Conservation (phyloP, 192 early-diverging fungal genomes). For the Coemansia nantahalensis region DNA sequence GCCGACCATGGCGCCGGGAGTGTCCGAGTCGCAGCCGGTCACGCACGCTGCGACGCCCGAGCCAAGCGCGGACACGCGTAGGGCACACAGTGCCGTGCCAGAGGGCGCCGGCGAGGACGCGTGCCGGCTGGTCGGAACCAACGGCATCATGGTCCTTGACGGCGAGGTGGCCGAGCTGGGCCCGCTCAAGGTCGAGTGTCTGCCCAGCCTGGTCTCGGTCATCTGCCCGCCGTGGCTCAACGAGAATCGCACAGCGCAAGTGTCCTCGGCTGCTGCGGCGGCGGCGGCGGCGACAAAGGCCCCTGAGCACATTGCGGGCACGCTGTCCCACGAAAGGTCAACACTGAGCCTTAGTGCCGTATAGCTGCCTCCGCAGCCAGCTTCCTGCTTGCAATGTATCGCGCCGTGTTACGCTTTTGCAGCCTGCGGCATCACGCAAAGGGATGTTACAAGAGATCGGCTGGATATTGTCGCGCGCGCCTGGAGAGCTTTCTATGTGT, state of each 20-base stretch:
- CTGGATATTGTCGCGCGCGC: too few relatives aligned
- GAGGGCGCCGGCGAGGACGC: constrained; percentile 1
- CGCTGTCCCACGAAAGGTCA: constrained; percentile 39
- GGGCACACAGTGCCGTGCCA: background rate
- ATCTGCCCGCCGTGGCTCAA: constrained; percentile 50
- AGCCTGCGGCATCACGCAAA: too few relatives aligned
- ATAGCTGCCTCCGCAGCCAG: background rate
- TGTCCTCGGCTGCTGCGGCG: constrained; percentile 9
- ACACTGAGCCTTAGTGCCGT: constrained; percentile 25
- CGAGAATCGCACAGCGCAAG: constrained; percentile 16
- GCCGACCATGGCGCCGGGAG: background rate
- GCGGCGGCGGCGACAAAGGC: constrained; percentile 21
- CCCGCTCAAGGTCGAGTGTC: constrained; percentile 48
- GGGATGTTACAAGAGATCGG: too few relatives aligned
- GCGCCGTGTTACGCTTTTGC: too few relatives aligned
- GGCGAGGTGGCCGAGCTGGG: constrained; percentile 50
- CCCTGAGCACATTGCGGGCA: constrained; percentile 29
- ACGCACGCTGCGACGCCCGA: too few relatives aligned
- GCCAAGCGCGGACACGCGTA: background rate
- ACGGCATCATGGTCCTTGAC: constrained; percentile 54
- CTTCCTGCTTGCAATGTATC: too few relatives aligned
- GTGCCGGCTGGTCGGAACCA: constrained; percentile 33
- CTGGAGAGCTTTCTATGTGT: too few relatives aligned
- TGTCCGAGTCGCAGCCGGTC: background rate
- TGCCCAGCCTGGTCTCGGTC: constrained; percentile 34